Base-by-base conservation (phyloP, 257 asterid genomes). In the Euphrasia confusa region DNA sequence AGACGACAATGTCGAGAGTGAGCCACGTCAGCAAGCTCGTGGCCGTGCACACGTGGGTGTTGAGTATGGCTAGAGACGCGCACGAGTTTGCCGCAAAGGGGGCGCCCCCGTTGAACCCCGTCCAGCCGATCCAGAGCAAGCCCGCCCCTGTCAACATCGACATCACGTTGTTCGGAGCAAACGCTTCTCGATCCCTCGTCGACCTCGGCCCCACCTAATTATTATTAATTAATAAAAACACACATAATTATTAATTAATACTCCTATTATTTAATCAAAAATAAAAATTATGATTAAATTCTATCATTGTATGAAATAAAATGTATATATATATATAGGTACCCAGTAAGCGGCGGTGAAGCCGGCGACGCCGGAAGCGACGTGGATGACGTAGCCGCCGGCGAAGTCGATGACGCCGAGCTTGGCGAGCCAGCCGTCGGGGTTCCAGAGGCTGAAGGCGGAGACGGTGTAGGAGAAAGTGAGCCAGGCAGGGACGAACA, bases 291-390 rank as follows among this genome's bases (percentile, higher is more conserved):
- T n/a, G n/a, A n/a, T n/a, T n/a, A n/a, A n/a, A n/a, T n/a, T n/a
- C n/a, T n/a, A n/a, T n/a, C n/a, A n/a, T n/a, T n/a, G n/a, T n/a
- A n/a, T n/a, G n/a, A n/a, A n/a, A n/a, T n/a, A n/a, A n/a, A n/a
- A n/a, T n/a, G n/a, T n/a, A n/a, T n/a, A n/a, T n/a, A n/a, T n/a
- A n/a, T n/a, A n/a, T n/a, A n/a, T n/a, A n/a, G n/a, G n/a, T n/a
- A 83, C 90, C 90, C 91, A 84, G 10, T 68, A 84, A 10, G 91
- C 91, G 0, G 88, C 86, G 3, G 86, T 81, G 72, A 84, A 81
- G 18, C 92, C 88, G 2, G 92, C 84, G 7, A 79, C 81, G 0
- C 92, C 92, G 0, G 85, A 75, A 3, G 91, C 65, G 4, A 84
- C 72, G 39, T 84, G 91, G 68, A 84, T 84, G n/a, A 84, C 91